Base-by-base conservation (phyloP, 495 filamentous ascomycete genomes). In the Penicillium fimorum region DNA sequence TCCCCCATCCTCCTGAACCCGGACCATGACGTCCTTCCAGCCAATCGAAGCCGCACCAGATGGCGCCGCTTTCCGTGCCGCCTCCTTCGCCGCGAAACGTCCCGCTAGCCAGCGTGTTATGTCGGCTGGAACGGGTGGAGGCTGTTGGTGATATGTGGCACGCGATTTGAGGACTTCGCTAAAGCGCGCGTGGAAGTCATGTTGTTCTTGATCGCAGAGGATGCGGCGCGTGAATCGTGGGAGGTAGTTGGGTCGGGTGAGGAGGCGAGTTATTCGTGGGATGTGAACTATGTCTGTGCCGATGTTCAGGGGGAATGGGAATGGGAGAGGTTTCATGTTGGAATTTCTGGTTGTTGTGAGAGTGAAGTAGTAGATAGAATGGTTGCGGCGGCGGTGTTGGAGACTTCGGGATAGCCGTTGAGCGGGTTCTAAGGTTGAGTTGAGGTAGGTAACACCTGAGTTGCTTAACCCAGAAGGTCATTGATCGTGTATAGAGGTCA, bases 211-310 rank as follows among this genome's bases (percentile, higher is more conserved):
- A 15, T 66, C 67, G 61, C 67, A 70, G 52, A 82, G 77, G 57
- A 82, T 82, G 58, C 78, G 76, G n/a, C 69, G 68, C 12, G 77
- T 78, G 70, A 82, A 82, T 55, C 75, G 76, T 27, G 73, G 41
- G 27, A 80, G 63, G 65, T 79, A 78, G 55, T 62, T 59, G 32
- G 66, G 70, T 37, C 64, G 73, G 47, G 59, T 65, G 56, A 82
- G 59, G 50, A 81, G 76, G 37, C 72, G 73, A 50, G 67, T 50
- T 46, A 82, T 78, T 29, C 78, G 79, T 1, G 79, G 79, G 59
- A 80, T 68, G 63, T 82, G 77, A 56, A 82, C 78, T 55, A 82
- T 76, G 68, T 82, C 79, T 49, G 80, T 75, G 52, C 79, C 79
- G 50, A 82, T 75, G 48, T 76, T 72, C 25, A 80, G 61, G 42